Conservation (phyloP, 176 grass and related monocot species). For the Aechmea fasciata region DNA sequence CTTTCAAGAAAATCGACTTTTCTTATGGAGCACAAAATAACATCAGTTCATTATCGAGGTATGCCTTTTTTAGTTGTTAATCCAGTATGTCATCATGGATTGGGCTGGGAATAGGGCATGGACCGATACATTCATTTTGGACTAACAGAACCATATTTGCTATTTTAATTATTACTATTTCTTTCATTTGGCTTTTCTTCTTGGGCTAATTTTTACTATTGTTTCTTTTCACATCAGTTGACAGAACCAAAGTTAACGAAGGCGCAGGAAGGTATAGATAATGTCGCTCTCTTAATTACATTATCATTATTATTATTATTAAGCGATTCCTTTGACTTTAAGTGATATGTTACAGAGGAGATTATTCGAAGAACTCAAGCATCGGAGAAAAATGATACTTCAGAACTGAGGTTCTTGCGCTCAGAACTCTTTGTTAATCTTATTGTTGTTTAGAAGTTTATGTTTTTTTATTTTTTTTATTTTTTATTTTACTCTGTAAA, state of each 20-base stretch:
- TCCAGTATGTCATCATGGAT: too few species aligned
- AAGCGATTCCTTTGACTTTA: constrained; percentile 15
- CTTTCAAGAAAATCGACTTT: too few species aligned
- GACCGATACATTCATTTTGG: too few species aligned
- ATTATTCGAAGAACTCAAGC: constrained; percentile 59
- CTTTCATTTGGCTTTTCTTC: background rate
- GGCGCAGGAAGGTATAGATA: constrained; percentile 68
- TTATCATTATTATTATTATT: constrained; percentile 7
- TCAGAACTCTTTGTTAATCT: constrained; percentile 13
- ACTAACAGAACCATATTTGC: background rate
- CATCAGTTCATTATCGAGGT: too few species aligned
- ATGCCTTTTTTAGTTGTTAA: too few species aligned
- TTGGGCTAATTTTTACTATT: constrained; percentile 25
- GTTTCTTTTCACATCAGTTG: constrained; percentile 39
- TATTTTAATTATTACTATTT: background rate
- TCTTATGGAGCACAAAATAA: too few species aligned
- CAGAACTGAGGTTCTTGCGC: constrained; percentile 54
- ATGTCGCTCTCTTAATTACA: constrained; percentile 9
- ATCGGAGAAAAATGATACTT: constrained; percentile 63
- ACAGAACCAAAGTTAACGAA: constrained; percentile 76
- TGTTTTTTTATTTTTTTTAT: background rate
- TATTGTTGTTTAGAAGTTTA: constrained; percentile 1
- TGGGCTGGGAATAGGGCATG: too few species aligned
- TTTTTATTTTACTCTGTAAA: background rate
- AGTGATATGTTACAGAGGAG: constrained; percentile 41